These are phyloP conservation scores for Boletus patriciae DNA, from an alignment of 768 basidiomycete species.

Conservation along the genomic window DNA sequence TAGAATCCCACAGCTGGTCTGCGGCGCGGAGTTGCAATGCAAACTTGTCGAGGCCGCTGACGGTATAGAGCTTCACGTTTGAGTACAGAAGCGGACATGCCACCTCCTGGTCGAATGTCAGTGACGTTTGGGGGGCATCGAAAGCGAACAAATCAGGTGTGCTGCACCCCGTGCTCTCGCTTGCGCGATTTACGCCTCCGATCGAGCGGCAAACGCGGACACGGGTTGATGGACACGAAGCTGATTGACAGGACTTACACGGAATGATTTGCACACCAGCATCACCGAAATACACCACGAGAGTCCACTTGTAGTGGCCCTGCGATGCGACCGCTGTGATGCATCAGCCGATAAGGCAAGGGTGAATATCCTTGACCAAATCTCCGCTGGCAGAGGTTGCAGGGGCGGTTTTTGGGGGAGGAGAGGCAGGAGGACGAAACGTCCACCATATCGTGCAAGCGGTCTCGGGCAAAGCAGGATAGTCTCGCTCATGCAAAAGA, in stretches of 20 bases:
- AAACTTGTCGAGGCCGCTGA: slow-evolving; percentile 54
- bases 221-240: not conserved
- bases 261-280: slow-evolving; percentile 42
- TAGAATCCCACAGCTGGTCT: slow-evolving; percentile 84
- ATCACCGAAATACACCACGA: slow-evolving; percentile 31
- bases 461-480: slow-evolving; percentile 69
- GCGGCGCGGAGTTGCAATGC: slow-evolving; percentile 54
- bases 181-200: not conserved
- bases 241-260: slow-evolving; percentile 31
- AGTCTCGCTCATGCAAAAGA: slow-evolving; percentile 33
- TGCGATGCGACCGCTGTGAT: slow-evolving; percentile 11
- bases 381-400: slow-evolving; percentile 62
- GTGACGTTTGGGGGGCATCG: slow-evolving; percentile 3
- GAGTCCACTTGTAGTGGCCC: not conserved
- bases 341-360: slow-evolving; percentile 26
- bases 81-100: slow-evolving; percentile 67
- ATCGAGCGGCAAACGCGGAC: not conserved
- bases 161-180: not conserved
- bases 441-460: slow-evolving; percentile 57
- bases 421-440: slow-evolving; percentile 65
- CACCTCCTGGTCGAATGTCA: slow-evolving; percentile 49
- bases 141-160: not conserved
- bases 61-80: slow-evolving; percentile 45
- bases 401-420: slow-evolving; percentile 53
- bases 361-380: slow-evolving; percentile 66